Evolutionary conservation across 169 alveolate species (phyloP).

Genomic region (Plasmodium vinckei): DNA sequence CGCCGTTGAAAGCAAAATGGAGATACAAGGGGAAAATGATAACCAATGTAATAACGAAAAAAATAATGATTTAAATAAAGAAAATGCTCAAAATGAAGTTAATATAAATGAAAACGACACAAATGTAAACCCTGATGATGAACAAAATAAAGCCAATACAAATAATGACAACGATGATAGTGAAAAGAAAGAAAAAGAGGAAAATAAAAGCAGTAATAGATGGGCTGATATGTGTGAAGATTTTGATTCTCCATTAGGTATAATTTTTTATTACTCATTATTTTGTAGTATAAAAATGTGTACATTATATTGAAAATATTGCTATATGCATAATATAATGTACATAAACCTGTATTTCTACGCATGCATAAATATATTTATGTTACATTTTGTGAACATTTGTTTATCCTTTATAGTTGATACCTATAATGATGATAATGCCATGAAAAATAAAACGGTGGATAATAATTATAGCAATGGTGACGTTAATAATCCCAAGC

Average conservation of each 20-base stretch:
- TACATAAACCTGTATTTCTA: background rate
- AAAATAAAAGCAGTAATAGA: conserved; percentile 62
- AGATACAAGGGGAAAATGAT: conserved; percentile 8
- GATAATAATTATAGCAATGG: conserved; percentile 27
- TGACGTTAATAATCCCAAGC: conserved; percentile 43
- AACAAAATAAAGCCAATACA: conserved; percentile 3
- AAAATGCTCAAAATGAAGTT: background rate
- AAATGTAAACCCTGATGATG: background rate
- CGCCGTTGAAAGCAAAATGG: conserved; percentile 31
- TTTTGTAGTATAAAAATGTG: no score
- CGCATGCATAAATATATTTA: background rate
- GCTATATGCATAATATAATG: no score
- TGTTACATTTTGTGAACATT: background rate
- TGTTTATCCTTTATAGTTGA: conserved; percentile 23
- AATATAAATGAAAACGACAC: background rate
- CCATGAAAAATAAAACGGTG: conserved; percentile 36
- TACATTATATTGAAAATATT: no score
- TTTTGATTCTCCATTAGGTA: conserved; percentile 72
- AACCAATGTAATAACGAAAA: background rate
- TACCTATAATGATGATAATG: conserved; percentile 56
- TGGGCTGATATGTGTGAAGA: conserved; percentile 76
- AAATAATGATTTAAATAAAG: background rate
- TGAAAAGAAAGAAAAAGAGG: conserved; percentile 24
- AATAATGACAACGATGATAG: background rate
- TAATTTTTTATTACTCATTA: background rate